Conservation (phyloP, 768 basidiomycete genomes). For the Tylopilus felleus region DNA sequence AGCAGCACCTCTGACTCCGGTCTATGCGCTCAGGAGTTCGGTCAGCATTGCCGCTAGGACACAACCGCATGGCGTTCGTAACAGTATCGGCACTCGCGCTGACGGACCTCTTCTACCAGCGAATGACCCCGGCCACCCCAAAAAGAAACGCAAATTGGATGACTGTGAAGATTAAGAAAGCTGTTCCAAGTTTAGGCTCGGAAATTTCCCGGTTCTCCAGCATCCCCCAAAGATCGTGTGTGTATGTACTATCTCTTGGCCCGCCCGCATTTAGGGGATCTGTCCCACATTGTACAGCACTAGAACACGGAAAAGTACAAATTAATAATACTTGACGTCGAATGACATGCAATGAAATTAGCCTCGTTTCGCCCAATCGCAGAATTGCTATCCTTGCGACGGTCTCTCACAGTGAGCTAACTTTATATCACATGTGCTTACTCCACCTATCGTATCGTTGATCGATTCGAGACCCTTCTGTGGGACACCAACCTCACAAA, state of each 20-base stretch:
- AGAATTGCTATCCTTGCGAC: neutral
- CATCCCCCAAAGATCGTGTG: neutral
- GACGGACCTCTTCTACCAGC: neutral
- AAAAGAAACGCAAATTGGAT: slow-evolving; percentile 25
- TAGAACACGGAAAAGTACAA: neutral
- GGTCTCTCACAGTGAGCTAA: neutral
- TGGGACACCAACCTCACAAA: neutral
- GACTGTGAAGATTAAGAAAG: slow-evolving; percentile 6
- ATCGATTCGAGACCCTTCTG: neutral
- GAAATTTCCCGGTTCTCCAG: neutral
- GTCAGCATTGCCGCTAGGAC: neutral
- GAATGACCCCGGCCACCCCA: slow-evolving; percentile 3
- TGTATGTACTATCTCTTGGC: neutral
- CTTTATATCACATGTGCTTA: neutral
- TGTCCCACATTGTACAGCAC: neutral
- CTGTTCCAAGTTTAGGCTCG: neutral
- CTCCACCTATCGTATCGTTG: neutral
- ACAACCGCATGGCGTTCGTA: neutral
- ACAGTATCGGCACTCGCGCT: neutral
- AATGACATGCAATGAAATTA: neutral
- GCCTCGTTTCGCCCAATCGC: slow-evolving; percentile 1
- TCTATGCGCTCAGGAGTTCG: neutral
- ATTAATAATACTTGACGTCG: neutral
- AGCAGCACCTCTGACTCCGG: too few relatives aligned
- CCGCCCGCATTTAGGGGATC: neutral